Evolutionary conservation across 768 basidiomycete genomes (phyloP), one percentile per base, ranked within the genome.

Genomic region (Symmetrospora coprosmae): DNA sequence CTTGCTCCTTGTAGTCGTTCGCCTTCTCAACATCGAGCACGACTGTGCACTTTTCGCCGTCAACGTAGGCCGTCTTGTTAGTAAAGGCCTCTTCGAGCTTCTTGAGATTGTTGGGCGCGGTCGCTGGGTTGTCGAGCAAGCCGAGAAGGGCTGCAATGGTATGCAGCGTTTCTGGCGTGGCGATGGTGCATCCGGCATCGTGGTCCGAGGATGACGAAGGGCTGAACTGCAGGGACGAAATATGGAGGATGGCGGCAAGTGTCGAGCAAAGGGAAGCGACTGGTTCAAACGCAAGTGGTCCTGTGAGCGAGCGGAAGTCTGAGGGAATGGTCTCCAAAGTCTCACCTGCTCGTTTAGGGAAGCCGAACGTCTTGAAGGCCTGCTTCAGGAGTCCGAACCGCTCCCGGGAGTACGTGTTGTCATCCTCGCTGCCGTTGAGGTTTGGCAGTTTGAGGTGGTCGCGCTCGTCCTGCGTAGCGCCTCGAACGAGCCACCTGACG

Each of bases 251-350:
- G 39, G 89, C 87, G 13, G 94, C 91, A 52, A 96, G 72, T 48
- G 97, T 80, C 72, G 96, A 92, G 71, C 88, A 96, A 0, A 89
- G 85, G 70, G 94, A 89, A 0, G 91, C 90, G 53, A 99, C 90
- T 58, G 43, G 8, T 21, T 60, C 87, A 83, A 25, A 41, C 38
- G 34, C 25, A 39, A 5, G 38, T 21, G 46, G 41, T 17, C 28
- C 87, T 64, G 28, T 9, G 11, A 46, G 45, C 17, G 45, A 11
- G 11, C 34, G 19, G 28, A 16, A 49, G 19, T 9, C 14, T 27
- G 19, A 9, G 19, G 47, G 34, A 8, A 19, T 34, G 6, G 4
- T 31, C 23, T 21, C 23, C 9, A 46, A 19, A 21, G 45, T n/a
- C 55, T 30, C 43, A 58, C 55, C 55, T 23, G 63, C 66, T 58